Evolutionary conservation across 169 alveolate genomes (phyloP).

Genomic region (Plasmodium knowlesi): DNA sequence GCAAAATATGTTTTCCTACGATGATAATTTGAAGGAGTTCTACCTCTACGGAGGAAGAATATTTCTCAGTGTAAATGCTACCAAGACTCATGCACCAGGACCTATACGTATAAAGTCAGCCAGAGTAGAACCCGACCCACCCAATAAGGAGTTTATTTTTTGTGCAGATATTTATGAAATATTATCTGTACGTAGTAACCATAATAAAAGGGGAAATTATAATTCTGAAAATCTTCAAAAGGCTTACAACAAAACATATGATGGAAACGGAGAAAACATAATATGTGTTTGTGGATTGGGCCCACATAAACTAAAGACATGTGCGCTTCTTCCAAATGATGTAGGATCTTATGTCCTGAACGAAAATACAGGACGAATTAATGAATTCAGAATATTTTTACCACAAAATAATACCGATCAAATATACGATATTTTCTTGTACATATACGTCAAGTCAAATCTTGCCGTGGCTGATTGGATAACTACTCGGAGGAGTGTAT

Average conservation of each 20-base stretch:
- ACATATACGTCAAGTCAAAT: constrained; percentile 75
- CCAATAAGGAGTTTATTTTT: constrained; percentile 47
- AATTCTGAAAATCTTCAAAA: background rate
- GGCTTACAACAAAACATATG: background rate
- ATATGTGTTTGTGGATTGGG: constrained; percentile 82
- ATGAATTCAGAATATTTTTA: constrained; percentile 80
- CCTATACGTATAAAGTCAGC: constrained; percentile 76
- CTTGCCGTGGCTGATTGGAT: constrained; percentile 78
- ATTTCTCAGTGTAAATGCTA: constrained; percentile 73
- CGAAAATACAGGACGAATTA: constrained; percentile 86
- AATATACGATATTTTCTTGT: constrained; percentile 80
- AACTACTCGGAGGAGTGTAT: constrained; percentile 3
- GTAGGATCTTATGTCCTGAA: constrained; percentile 83
- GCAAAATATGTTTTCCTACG: constrained; percentile 73
- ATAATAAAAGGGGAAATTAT: background rate
- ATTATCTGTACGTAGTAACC: constrained; percentile 12
- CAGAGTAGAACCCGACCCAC: constrained; percentile 44
- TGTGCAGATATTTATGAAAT: constrained; percentile 71
- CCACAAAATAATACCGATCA: constrained; percentile 81
- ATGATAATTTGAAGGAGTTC: constrained; percentile 75
- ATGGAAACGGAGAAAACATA: constrained; percentile 58
- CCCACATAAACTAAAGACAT: constrained; percentile 70
- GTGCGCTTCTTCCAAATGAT: constrained; percentile 56
- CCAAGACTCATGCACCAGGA: constrained; percentile 80
- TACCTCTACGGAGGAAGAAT: constrained; percentile 80